Percentiles rank a stretch among this genome's conserved stretches.
Conservation (phyloP, 768 basidiomycete genomes). For the Lactifluus piperatus region DNA sequence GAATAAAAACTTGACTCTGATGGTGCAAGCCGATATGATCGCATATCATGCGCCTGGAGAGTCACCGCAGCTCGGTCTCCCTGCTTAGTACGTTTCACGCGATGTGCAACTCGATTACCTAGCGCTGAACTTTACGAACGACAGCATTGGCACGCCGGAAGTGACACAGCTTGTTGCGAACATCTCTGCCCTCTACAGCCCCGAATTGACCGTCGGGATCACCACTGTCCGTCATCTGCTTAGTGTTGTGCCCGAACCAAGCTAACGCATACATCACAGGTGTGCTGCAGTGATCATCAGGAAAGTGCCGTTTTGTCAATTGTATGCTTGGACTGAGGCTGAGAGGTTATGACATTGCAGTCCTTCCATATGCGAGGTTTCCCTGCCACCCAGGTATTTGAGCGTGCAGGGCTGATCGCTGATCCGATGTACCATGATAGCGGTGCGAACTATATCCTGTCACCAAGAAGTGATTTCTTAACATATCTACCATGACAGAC, state of each 20-base stretch:
- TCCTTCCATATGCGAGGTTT: slow-evolving; percentile 78
- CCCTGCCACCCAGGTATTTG: slow-evolving; percentile 82
- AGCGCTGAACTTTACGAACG: neutral
- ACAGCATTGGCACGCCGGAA: slow-evolving; percentile 71
- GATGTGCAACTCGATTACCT: neutral
- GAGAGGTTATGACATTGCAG: slow-evolving; percentile 29
- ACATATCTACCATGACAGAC: slow-evolving; percentile 31
- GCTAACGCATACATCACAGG: slow-evolving; percentile 29
- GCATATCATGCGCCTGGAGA: slow-evolving; percentile 75
- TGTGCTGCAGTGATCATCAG: slow-evolving; percentile 91
- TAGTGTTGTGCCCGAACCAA: neutral
- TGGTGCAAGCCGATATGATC: slow-evolving; percentile 91
- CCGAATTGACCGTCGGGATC: slow-evolving; percentile 63
- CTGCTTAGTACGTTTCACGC: slow-evolving; percentile 43
- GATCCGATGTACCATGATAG: slow-evolving; percentile 90
- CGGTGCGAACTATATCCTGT: slow-evolving; percentile 32
- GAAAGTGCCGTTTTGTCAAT: slow-evolving; percentile 26
- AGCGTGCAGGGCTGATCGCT: slow-evolving; percentile 74
- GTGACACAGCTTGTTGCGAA: slow-evolving; percentile 69
- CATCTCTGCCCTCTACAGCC: slow-evolving; percentile 71
- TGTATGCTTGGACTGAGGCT: neutral
- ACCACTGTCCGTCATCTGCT: slow-evolving; percentile 39
- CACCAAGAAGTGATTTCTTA: neutral
- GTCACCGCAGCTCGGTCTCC: slow-evolving; percentile 76
- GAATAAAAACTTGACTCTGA: slow-evolving; percentile 63